phyloP scores from a whole-genome alignment of 148 eudicot genomes.

The Salicornia ramosissima region DNA sequence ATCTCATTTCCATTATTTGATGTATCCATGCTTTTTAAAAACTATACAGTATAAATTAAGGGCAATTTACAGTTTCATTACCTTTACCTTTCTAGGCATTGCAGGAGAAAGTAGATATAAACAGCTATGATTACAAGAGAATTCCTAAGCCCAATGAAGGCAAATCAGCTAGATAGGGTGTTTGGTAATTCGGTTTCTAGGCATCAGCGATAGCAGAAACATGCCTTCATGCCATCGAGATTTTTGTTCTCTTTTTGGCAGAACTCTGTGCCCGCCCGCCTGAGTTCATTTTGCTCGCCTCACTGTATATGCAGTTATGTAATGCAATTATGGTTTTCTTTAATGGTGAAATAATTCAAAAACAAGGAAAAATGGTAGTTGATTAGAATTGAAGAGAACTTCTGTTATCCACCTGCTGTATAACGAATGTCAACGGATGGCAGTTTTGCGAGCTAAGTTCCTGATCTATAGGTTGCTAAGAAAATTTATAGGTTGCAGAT shows the following conservation, averaged over 20 bases:
- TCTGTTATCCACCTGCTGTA: neutral
- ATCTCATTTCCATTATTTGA: neutral
- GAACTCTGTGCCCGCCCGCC: neutral
- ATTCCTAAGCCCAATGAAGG: slow-evolving; percentile 60
- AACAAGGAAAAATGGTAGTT: no score
- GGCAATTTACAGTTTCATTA: neutral
- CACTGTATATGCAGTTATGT: neutral
- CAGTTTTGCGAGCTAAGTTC: no score
- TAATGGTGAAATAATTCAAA: no score
- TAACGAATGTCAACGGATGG: no score
- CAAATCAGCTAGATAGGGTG: slow-evolving; percentile 28
- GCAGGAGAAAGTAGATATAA: slow-evolving; percentile 69
- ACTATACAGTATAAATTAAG: neutral
- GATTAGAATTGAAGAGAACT: neutral
- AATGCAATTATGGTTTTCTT: neutral
- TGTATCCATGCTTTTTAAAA: neutral
- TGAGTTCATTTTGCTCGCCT: no score
- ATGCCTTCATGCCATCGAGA: neutral
- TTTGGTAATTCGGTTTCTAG: slow-evolving; percentile 1
- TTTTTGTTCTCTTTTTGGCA: neutral
- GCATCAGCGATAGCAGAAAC: slow-evolving; percentile 12
- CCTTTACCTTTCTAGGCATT: slow-evolving; percentile 48
- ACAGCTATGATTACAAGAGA: slow-evolving; percentile 75
- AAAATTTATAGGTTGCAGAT: no score
- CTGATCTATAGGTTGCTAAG: no score